These are phyloP conservation scores for Trypanosoma scelopori DNA, from an alignment of 208 protist genomes.

Conservation along the genomic window DNA sequence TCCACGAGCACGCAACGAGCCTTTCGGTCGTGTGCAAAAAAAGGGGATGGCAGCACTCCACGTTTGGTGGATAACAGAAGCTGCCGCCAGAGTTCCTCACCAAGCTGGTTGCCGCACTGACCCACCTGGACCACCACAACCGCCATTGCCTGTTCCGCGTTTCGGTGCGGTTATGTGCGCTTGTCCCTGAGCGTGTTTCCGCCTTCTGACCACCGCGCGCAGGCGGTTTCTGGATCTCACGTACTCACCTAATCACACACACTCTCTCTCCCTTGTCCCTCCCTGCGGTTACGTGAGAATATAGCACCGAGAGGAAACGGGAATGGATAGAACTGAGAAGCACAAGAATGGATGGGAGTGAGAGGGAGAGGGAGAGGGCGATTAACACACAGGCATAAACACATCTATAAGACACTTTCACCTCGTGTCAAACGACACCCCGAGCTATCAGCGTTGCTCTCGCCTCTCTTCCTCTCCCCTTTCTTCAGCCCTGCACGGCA, in stretches of 20 bases:
- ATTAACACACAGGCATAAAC: no score
- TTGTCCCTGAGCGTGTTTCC: no score
- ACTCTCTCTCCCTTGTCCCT: no score
- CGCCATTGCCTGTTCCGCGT: constrained; percentile 38
- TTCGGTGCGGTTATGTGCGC: neutral
- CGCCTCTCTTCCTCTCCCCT: neutral
- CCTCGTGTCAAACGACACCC: no score
- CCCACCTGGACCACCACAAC: constrained; percentile 80
- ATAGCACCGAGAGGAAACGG: no score
- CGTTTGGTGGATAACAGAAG: constrained; percentile 29
- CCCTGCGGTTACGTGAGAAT: no score
- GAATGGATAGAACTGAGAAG: no score
- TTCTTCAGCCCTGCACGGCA: neutral
- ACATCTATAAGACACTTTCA: no score
- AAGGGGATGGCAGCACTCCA: constrained; percentile 37
- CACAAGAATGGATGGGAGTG: neutral
- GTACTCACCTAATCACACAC: no score
- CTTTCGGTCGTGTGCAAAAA: constrained; percentile 59
- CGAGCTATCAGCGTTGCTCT: neutral
- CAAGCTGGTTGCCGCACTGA: constrained; percentile 90
- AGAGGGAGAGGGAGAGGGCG: neutral
- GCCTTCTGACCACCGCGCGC: neutral
- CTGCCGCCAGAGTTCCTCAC: constrained; percentile 80
- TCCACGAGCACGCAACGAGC: constrained; percentile 85
- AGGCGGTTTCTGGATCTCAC: neutral